Percentiles rank a stretch among this genome's conserved stretches.
These are phyloP conservation scores for Colletotrichum siamense DNA, from an alignment of 2,329 filamentous ascomycete genomes.

Conservation along the genomic window DNA sequence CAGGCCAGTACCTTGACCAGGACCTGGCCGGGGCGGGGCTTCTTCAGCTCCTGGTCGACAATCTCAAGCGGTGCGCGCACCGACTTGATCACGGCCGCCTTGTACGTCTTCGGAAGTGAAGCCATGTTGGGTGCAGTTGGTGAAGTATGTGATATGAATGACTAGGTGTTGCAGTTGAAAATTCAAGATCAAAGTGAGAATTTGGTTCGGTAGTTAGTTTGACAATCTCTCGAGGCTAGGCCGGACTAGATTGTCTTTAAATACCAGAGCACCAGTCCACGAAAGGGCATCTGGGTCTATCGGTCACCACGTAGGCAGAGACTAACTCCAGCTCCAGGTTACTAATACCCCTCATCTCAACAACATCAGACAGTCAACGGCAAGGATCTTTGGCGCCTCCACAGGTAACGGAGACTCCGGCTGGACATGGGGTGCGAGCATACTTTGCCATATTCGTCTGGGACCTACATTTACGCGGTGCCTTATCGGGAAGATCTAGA, in stretches of 20 bases:
- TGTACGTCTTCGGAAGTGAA: slow-evolving; percentile 68
- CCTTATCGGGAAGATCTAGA: neutral
- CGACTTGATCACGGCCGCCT: slow-evolving; percentile 66
- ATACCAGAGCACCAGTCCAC: neutral
- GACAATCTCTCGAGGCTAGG: rapidly evolving
- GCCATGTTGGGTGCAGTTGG: neutral
- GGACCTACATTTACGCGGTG: neutral
- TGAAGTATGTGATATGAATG: neutral
- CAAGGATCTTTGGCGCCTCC: neutral
- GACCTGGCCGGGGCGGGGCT: slow-evolving; percentile 62
- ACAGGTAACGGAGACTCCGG: neutral
- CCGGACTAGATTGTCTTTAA: neutral
- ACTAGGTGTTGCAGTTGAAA: neutral
- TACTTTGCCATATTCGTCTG: neutral
- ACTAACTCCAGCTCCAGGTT: neutral
- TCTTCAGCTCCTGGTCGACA: slow-evolving; percentile 62
- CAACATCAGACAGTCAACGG: neutral
- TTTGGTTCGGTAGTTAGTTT: rapidly evolving
- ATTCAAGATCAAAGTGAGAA: neutral
- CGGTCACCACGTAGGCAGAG: neutral
- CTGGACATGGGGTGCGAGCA: neutral
- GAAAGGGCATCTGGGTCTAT: neutral
- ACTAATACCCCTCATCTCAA: neutral
- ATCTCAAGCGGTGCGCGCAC: slow-evolving; percentile 58
- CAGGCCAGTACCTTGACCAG: slow-evolving; percentile 76